Conservation (phyloP, 2,329 filamentous ascomycete genomes). For the Magnaporthiopsis incrustans region DNA sequence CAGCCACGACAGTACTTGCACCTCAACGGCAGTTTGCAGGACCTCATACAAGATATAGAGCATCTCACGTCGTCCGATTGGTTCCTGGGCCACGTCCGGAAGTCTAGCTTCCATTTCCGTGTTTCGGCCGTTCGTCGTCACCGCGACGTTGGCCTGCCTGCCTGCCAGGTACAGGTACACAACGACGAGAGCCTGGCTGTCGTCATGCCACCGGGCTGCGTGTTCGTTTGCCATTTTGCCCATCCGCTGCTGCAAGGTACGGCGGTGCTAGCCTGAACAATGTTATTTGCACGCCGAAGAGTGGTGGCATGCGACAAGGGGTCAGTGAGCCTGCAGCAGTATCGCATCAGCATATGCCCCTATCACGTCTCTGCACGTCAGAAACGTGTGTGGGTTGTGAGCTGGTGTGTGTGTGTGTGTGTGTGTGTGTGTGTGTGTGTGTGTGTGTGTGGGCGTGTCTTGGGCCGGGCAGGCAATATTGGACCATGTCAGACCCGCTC, state of each 20-base stretch:
- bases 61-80: not conserved
- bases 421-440: not conserved
- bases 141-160: no score
- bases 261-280: not conserved
- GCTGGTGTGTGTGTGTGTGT: not conserved
- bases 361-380: not conserved
- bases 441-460: not conserved
- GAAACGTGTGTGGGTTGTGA: not conserved
- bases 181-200: not conserved
- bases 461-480: not conserved
- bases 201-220: not conserved
- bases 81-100: not conserved
- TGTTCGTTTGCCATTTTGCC: not conserved
- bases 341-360: not conserved
- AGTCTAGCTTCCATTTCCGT: not conserved
- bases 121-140: not conserved
- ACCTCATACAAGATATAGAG: not conserved
- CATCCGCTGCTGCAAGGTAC: not conserved
- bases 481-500: not conserved
- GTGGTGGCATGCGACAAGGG: not conserved
- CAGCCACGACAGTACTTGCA: no score
- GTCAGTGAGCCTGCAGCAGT: not conserved
- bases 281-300: not conserved
- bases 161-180: not conserved
- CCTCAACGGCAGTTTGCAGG: not conserved